These are phyloP conservation scores for Omphalotus guepiniiformis DNA, from an alignment of 768 basidiomycete genomes.

Conservation along the genomic window DNA sequence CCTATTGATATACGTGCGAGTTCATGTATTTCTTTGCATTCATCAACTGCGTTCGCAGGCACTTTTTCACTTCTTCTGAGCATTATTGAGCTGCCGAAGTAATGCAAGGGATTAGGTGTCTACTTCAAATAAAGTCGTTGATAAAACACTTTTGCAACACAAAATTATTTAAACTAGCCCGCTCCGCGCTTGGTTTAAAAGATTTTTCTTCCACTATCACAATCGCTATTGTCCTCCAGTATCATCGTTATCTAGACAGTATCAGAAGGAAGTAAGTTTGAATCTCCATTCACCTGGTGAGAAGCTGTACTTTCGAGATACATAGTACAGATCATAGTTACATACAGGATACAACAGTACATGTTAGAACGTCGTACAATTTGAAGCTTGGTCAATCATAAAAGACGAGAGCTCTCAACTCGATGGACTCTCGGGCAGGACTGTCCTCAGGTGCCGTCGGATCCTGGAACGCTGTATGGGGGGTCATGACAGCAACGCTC, in stretches of 20 bases:
- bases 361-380: neutral
- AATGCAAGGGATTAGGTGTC: no score
- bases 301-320: neutral
- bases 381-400: slow-evolving; percentile 28
- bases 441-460: slow-evolving; percentile 39
- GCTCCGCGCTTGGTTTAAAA: no score
- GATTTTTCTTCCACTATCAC: neutral
- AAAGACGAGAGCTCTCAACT: slow-evolving; percentile 49
- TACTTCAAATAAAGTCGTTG: no score
- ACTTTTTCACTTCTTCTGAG: no score
- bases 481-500: slow-evolving; percentile 41
- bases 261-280: no score
- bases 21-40: neutral
- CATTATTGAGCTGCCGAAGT: no score
- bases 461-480: slow-evolving; percentile 50
- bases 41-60: neutral
- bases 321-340: neutral
- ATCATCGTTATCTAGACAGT: neutral
- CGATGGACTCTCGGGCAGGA: slow-evolving; percentile 46
- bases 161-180: no score
- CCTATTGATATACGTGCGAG: neutral
- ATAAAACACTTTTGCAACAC: no score
- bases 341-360: neutral
- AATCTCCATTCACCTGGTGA: no score
- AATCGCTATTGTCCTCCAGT: neutral